These are phyloP conservation scores for Lumnitzera littorea DNA, from an alignment of 345 rosid species.

Conservation along the genomic window DNA sequence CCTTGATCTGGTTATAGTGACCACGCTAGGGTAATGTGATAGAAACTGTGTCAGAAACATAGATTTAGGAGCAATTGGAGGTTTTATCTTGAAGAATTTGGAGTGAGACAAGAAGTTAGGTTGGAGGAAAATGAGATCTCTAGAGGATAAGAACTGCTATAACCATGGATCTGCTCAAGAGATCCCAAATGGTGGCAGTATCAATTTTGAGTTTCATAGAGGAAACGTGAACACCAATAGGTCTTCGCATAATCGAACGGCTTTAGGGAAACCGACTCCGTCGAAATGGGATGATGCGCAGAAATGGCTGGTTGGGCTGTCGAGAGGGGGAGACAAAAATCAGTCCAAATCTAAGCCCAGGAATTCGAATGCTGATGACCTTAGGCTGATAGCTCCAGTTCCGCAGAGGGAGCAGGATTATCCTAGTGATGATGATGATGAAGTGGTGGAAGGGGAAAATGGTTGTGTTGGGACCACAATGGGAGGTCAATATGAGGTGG, in stretches of 20 bases:
- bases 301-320: slow-evolving; percentile 84
- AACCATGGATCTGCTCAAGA: slow-evolving; percentile 40
- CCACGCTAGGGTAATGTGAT: too few relatives aligned
- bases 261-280: slow-evolving; percentile 82
- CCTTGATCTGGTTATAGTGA: too few relatives aligned
- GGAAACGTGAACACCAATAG: slow-evolving; percentile 38
- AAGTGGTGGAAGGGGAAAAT: slow-evolving; percentile 19
- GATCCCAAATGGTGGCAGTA: slow-evolving; percentile 25
- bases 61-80: not conserved
- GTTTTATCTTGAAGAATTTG: not conserved
- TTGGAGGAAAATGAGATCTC: slow-evolving; percentile 53
- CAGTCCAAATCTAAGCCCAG: slow-evolving; percentile 44
- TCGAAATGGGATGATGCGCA: slow-evolving; percentile 99
- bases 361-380: slow-evolving; percentile 87
- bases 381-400: slow-evolving; percentile 77
- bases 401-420: slow-evolving; percentile 63
- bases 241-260: slow-evolving; percentile 56
- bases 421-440: slow-evolving; percentile 41
- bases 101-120: not conserved
- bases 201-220: slow-evolving; percentile 66
- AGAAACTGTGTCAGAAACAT: too few relatives aligned
- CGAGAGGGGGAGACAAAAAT: slow-evolving; percentile 53
- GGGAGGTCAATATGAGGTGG: slow-evolving; percentile 29
- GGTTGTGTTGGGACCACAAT: too few relatives aligned
- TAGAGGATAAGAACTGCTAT: slow-evolving; percentile 50